phyloP scores from a whole-genome alignment of 352 stramenopile species.

The Pseudoperonospora humuli region DNA sequence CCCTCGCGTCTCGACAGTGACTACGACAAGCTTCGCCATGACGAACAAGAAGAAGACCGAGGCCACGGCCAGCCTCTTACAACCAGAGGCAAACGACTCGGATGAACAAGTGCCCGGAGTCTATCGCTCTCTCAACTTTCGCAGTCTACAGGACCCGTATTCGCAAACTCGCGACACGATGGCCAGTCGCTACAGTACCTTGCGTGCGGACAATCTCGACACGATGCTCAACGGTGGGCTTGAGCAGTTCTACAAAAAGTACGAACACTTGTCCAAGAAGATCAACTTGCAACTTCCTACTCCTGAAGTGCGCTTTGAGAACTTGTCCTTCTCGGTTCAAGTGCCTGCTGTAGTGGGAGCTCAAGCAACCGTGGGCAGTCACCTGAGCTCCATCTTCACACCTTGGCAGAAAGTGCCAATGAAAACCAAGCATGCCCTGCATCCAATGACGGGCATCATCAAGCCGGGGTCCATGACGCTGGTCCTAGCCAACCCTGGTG shows the following conservation, averaged over 20 bases:
- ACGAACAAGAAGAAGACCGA: slow-evolving; percentile 14
- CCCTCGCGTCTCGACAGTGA: too few species aligned
- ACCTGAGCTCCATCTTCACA: slow-evolving; percentile 24
- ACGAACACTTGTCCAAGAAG: slow-evolving; percentile 62
- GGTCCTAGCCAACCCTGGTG: slow-evolving; percentile 42
- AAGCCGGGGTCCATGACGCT: slow-evolving; percentile 37
- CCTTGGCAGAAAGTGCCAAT: slow-evolving; percentile 35
- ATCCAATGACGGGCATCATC: slow-evolving; percentile 66
- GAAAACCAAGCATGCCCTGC: slow-evolving; percentile 33
- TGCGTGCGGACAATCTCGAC: slow-evolving; percentile 59
- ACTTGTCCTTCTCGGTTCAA: slow-evolving; percentile 42
- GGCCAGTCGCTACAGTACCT: slow-evolving; percentile 28
- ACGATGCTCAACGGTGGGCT: slow-evolving; percentile 57
- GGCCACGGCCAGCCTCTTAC: too few species aligned
- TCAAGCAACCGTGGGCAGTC: slow-evolving; percentile 7
- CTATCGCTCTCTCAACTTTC: slow-evolving; percentile 61
- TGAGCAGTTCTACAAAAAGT: slow-evolving; percentile 80
- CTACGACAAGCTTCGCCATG: slow-evolving; percentile 6
- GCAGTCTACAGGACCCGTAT: slow-evolving; percentile 67
- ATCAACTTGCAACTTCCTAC: slow-evolving; percentile 35
- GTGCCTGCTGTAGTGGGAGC: slow-evolving; percentile 34
- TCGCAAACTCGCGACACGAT: slow-evolving; percentile 29
- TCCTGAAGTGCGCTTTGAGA: slow-evolving; percentile 64
- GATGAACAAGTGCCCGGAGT: slow-evolving; percentile 45
- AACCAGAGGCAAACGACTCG: slow-evolving; percentile 21